Base-by-base conservation (phyloP, 139 green algal genomes). In the Micractinium conductrix region DNA sequence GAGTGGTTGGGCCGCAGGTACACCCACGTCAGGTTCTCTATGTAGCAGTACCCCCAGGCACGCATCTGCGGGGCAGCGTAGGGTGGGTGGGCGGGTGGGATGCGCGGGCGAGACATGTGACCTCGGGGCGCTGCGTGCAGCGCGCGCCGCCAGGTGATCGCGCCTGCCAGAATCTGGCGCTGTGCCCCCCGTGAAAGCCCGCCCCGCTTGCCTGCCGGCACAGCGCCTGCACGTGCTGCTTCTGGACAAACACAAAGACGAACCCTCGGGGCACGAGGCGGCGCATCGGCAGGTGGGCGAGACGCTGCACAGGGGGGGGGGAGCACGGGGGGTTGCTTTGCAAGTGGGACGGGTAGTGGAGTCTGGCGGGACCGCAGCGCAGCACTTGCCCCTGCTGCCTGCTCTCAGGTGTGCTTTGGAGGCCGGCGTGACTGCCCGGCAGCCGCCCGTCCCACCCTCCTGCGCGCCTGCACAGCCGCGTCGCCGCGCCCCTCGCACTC, bases 21-120 rank as follows among this genome's bases (percentile, higher is more conserved):
- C 65, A 98, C 95, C 96, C 96, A 98, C 1, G 94, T 98, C 85
- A 98, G 90, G 91, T 98, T 98, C 85, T 98, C 96, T 14, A 98
- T 91, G 82, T 98, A 98, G 30, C 71, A 73, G 84, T 90, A 98
- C 19, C 94, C 92, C 89, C 88, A 93, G 38, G 69, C 75, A 16
- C 83, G 85, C 90, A 94, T 93, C 67, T 90, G 83, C 7, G 78
- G 50, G 43, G 62, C 22, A 35, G 73, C 4, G 16, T 28, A 24
- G 17, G 40, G 42, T 42, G 45, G n/a, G 30, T n/a, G n/a, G n/a
- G n/a, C n/a, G n/a, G n/a, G n/a, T n/a, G n/a, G n/a, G n/a, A n/a
- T n/a, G n/a, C n/a, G n/a, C n/a, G n/a, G n/a, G n/a, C n/a, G n/a
- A n/a, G n/a, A n/a, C n/a, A n/a, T n/a, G n/a, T n/a, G n/a, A n/a